Evolutionary conservation across 2,329 filamentous ascomycete species (phyloP), one percentile per base, ranked within the genome.

Genomic region (Penicillium sp.): DNA sequence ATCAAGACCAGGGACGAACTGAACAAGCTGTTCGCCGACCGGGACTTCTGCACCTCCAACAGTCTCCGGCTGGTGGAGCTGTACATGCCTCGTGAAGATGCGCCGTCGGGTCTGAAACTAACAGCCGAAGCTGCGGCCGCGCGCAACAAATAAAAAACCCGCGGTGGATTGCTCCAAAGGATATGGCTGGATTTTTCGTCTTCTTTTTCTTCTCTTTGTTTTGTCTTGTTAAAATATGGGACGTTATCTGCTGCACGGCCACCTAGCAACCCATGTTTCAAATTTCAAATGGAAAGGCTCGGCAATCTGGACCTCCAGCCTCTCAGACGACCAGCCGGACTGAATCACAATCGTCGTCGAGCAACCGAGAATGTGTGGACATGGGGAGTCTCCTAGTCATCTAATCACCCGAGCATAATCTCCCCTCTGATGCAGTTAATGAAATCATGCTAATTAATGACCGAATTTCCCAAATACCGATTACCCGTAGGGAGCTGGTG

Each of bases 41-140:
- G 82, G 42, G 76, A 82, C 30, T 92, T 94, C 69, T 69, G 66
- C 18, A 82, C 80, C 34, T 78, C 80, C 7, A 78, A 69, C 20
- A 70, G 67, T 54, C 66, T 80, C 49, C 75, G 75, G 70, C 85
- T 95, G 67, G 90, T 95, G 34, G 91, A 95, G 77, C 65, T 95
- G 43, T 87, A 90, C 65, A 90, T 95, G 84, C 86, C 85, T 8
- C 87, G 83, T 72, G 81, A 91, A 54, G 90, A 95, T 72, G 89
- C 90, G 10, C 90, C 90, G 0, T 77, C 80, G 41, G 84, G 84
- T 4, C 71, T 95, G 61, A 83, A 87, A 63, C 73, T 85, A 65
- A 90, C 88, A 18, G 87, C 89, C 0, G 81, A 88, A 69, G 85
- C 86, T 4, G 86, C 85, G 39, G 89, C 88, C 5, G 84, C 76